Percentiles rank a stretch among this genome's conserved stretches.
These are phyloP conservation scores for Picochlorum sp. DNA, from an alignment of 139 green algal genomes.

Conservation along the genomic window DNA sequence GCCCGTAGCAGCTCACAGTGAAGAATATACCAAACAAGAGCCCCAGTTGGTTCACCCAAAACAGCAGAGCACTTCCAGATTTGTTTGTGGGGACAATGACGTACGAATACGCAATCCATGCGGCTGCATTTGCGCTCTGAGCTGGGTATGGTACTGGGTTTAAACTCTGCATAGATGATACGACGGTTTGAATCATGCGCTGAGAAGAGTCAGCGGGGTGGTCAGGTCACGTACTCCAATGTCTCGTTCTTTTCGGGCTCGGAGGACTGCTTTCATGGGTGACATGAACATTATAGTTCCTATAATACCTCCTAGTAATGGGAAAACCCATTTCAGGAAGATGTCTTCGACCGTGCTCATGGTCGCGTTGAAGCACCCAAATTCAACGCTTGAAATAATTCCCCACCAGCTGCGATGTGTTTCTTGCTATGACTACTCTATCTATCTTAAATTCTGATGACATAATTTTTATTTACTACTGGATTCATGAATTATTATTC, in stretches of 20 bases:
- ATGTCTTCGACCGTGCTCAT: constrained; percentile 8
- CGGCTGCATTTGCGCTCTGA: constrained; percentile 42
- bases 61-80: not conserved
- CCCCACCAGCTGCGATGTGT: too few species aligned
- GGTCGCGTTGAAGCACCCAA: too few species aligned
- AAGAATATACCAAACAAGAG: constrained; percentile 28
- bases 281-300: constrained; percentile 10
- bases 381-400: too few species aligned
- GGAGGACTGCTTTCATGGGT: constrained; percentile 19
- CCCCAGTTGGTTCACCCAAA: constrained; percentile 3
- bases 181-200: too few species aligned
- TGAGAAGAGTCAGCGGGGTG: too few species aligned
- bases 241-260: constrained; percentile 19
- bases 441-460: too few species aligned
- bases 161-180: constrained; percentile 35
- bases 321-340: constrained; percentile 12
- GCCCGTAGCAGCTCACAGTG: constrained; percentile 30
- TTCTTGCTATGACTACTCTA: too few species aligned
- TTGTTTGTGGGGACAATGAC: constrained; percentile 10
- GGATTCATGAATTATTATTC: too few species aligned
- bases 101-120: constrained; percentile 45
- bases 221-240: constrained; percentile 14
- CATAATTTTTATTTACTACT: too few species aligned
- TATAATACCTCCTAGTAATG: constrained; percentile 14
- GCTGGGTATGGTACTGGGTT: constrained; percentile 56